phyloP scores from a whole-genome alignment of 352 stramenopile genomes.

The Phytophthora pinifolia region DNA sequence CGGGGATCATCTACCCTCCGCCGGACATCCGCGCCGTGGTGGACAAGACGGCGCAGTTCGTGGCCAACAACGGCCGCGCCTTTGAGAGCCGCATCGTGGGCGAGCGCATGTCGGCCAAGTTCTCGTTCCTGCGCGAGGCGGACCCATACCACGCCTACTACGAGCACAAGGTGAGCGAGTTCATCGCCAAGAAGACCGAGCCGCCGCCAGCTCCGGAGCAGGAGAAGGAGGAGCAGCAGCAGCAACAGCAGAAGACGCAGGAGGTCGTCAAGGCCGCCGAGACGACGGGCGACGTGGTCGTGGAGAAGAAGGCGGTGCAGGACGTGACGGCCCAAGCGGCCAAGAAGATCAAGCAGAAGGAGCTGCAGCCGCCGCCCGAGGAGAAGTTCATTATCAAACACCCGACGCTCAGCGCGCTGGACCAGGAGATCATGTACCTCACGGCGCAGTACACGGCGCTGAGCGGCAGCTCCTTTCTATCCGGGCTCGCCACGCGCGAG shows the following conservation, averaged over 20 bases:
- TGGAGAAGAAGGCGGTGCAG: constrained; percentile 87
- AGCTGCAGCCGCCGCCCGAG: constrained; percentile 56
- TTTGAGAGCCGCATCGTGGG: constrained; percentile 98
- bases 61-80: constrained; percentile 96
- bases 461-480: constrained; percentile 95
- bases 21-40: constrained; percentile 97
- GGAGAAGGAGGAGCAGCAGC: constrained; percentile 30
- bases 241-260: constrained; percentile 21
- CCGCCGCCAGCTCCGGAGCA: constrained; percentile 8
- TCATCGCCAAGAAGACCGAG: constrained; percentile 56
- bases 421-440: constrained; percentile 98
- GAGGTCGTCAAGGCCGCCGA: constrained; percentile 30
- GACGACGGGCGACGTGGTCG: constrained; percentile 49
- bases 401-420: constrained; percentile 86
- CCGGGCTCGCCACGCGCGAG: constrained; percentile 92
- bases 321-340: constrained; percentile 80
- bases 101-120: constrained; percentile 96
- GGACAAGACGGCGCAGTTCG: constrained; percentile 98
- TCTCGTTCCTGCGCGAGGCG: constrained; percentile 94
- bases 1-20: constrained; percentile 96
- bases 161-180: constrained; percentile 94
- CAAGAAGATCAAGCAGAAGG: constrained; percentile 92
- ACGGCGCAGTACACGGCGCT: constrained; percentile 98
- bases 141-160: constrained; percentile 99
- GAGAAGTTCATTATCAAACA: constrained; percentile 90